Percentiles rank a stretch among this genome's conserved stretches.
phyloP scores from a whole-genome alignment of 2,329 filamentous ascomycete genomes.

The Neonectria ditissima region DNA sequence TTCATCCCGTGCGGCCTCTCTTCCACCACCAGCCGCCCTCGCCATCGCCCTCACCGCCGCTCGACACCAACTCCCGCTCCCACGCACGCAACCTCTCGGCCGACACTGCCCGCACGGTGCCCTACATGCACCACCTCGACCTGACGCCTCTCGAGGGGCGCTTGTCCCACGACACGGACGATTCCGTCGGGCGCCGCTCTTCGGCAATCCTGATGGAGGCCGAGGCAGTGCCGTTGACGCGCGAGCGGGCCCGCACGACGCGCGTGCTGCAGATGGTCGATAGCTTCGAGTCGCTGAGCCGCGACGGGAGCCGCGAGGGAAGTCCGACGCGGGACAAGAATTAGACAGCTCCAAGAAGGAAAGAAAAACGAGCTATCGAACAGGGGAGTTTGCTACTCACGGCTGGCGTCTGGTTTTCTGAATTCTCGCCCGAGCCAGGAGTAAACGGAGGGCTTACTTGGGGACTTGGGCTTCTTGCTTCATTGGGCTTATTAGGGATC shows the following conservation, averaged over 20 bases:
- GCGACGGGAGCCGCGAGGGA: constrained; percentile 44
- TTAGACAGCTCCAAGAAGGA: neutral
- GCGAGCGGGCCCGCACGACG: constrained; percentile 57
- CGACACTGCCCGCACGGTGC: constrained; percentile 32
- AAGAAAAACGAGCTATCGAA: constrained; percentile 20
- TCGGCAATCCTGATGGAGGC: constrained; percentile 57
- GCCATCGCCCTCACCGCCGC: constrained; percentile 26
- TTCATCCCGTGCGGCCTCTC: constrained; percentile 37
- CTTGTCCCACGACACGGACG: constrained; percentile 47
- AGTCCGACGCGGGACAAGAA: constrained; percentile 15
- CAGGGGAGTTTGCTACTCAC: neutral
- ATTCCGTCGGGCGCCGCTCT: constrained; percentile 44
- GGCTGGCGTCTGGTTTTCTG: constrained; percentile 4
- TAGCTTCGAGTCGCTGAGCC: constrained; percentile 62
- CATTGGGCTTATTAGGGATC: neutral
- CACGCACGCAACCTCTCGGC: constrained; percentile 23
- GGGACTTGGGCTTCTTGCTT: constrained; percentile 5
- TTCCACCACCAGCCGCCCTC: constrained; percentile 28
- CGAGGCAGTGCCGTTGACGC: constrained; percentile 56
- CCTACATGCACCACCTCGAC: constrained; percentile 38
- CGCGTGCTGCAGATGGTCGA: constrained; percentile 68
- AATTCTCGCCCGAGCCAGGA: neutral
- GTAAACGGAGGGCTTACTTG: neutral
- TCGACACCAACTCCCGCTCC: constrained; percentile 26
- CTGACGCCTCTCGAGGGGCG: constrained; percentile 35